Evolutionary conservation across 345 rosid species (phyloP).

Genomic region (Aquilaria sinensis): DNA sequence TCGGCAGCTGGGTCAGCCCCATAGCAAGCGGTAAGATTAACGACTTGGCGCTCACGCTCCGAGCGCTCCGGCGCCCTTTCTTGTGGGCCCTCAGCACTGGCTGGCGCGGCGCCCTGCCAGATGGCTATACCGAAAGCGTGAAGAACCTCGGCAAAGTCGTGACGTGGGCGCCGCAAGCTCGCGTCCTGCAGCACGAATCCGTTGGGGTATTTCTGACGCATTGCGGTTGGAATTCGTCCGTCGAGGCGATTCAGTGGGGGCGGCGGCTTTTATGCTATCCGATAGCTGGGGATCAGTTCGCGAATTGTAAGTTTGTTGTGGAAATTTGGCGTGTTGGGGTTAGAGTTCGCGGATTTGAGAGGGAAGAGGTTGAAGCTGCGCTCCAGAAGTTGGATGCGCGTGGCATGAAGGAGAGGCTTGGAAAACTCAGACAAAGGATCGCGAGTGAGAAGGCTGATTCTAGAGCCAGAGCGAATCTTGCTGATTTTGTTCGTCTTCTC

Average conservation of each 20-base stretch:
- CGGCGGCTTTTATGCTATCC: conserved; percentile 61
- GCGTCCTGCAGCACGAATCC: conserved; percentile 39
- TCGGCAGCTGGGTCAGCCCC: conserved; percentile 86
- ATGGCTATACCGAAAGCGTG: conserved; percentile 35
- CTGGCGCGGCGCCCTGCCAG: conserved; percentile 61
- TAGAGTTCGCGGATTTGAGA: conserved; percentile 36
- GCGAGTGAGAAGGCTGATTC: conserved; percentile 34
- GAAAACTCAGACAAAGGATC: conserved; percentile 26
- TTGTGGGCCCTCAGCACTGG: conserved; percentile 48
- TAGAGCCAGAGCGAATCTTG: conserved; percentile 19
- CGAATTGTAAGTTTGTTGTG: conserved; percentile 56
- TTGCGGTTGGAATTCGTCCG: conserved; percentile 91
- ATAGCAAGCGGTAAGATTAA: conserved; percentile 50
- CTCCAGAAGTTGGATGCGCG: conserved; percentile 41
- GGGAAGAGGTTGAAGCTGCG: conserved; percentile 40
- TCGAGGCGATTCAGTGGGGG: conserved; percentile 50
- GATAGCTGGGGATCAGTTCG: conserved; percentile 74
- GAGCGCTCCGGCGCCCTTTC: conserved; percentile 40
- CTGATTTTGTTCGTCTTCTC: conserved; percentile 23
- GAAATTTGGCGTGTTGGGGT: conserved; percentile 59
- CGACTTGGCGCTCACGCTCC: conserved; percentile 45
- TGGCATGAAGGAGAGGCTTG: conserved; percentile 32
- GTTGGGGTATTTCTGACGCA: conserved; percentile 62
- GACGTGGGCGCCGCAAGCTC: conserved; percentile 68
- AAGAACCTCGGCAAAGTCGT: conserved; percentile 45